These are phyloP conservation scores for Exserohilum rostratum DNA, from an alignment of 2,329 filamentous ascomycete species.

Conservation along the genomic window DNA sequence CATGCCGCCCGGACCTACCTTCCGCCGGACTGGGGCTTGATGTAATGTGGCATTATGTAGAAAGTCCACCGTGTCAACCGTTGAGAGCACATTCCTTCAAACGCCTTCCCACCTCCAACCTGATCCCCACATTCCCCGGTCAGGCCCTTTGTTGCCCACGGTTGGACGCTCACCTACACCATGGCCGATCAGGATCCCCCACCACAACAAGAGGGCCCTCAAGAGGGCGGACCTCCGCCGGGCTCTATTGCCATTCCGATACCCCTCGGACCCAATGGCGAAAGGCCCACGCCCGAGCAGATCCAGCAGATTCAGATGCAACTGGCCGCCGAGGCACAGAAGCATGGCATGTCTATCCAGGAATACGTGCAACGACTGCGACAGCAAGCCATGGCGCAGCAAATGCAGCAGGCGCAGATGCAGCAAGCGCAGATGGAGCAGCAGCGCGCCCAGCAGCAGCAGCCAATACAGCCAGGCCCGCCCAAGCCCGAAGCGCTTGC, in stretches of 20 bases:
- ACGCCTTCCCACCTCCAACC: not conserved
- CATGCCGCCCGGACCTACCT: conserved; percentile 9
- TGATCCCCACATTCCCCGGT: not conserved
- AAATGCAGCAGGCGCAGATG: conserved; percentile 27
- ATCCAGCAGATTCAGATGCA: conserved; percentile 83
- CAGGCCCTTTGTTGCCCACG: not conserved
- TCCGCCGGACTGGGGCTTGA: conserved; percentile 9
- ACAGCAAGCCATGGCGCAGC: conserved; percentile 61
- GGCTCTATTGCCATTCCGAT: conserved; percentile 26
- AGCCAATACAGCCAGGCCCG: conserved; percentile 76
- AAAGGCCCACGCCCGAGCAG: conserved; percentile 78
- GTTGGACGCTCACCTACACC: conserved; percentile 8
- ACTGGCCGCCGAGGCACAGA: conserved; percentile 80
- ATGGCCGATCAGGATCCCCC: conserved; percentile 31
- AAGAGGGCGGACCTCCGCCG: conserved; percentile 26
- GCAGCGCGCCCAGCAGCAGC: conserved; percentile 56
- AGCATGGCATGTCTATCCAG: conserved; percentile 81
- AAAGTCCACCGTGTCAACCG: conserved; percentile 18
- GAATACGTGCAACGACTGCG: conserved; percentile 72
- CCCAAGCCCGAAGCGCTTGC: conserved; percentile 89
- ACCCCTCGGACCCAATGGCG: conserved; percentile 43
- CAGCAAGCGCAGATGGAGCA: conserved; percentile 50
- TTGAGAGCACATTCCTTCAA: not conserved
- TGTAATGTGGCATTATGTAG: conserved; percentile 16
- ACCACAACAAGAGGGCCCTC: conserved; percentile 14